Base-by-base conservation (phyloP, 352 stramenopile genomes). In the Pilasporangium apinafurcum region DNA sequence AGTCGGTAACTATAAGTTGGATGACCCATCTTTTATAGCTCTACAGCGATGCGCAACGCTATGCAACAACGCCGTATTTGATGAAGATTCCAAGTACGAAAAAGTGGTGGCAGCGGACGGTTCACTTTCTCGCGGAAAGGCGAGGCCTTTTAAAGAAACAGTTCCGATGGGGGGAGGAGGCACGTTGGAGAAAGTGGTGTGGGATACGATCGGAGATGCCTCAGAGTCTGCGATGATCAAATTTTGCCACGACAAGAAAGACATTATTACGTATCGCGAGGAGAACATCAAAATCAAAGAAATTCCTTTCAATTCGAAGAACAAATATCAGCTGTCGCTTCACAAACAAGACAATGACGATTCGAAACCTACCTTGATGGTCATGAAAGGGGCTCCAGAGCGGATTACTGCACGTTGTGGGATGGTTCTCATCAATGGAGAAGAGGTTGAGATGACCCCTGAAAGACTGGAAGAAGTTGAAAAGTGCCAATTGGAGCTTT, bases 371-470 rank as follows among this genome's bases (percentile, higher is more conserved):
- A 39, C 36, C 22, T 4, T 53, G 28, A 17, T 53, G 7, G 51
- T 62, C 14, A 89, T 97, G 54, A 98, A 98, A 68, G 92, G 92
- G 43, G 92, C 88, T 1, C 90, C 90, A 14, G 88, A 97, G 53
- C 68, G 76, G 26, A 90, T 98, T 53, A 59, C 96, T 20, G 55
- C 62, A 18, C 55, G 84, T 24, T 98, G 92, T 59, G 56, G 43
- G 14, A 79, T 79, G 25, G 64, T 88, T 24, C 39, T 67, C 21
- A 50, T 73, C 29, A 51, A 75, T 37, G 61, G 65, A 1, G 45
- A 73, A 35, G 57, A 59, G 25, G 72, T 96, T 16, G 95, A 97
- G 45, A 80, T 97, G 49, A 96, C 92, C 0, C 85, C 88, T 4
- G 95, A 98, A 55, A 68, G 82, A n/a, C 83, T 98, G 12, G 72